Evolutionary conservation across 2,329 filamentous ascomycete genomes (phyloP).

Genomic region (Chrysoporthe deuterocubensis): DNA sequence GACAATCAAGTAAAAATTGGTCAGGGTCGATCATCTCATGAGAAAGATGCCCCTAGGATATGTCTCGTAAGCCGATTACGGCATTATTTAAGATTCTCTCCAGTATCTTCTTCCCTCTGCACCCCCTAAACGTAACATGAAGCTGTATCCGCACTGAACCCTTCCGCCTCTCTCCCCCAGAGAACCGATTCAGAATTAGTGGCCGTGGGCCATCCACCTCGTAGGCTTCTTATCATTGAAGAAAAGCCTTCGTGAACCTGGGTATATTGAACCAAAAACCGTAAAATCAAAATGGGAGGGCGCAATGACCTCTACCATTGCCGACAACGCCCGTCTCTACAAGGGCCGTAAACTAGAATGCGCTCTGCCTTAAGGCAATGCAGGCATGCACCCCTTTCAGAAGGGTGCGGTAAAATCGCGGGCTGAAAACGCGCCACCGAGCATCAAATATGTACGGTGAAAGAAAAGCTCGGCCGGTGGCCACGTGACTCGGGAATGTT

Average conservation of each 20-base stretch:
- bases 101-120: conserved; percentile 23
- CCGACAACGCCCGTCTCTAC: background rate
- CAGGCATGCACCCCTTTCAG: background rate
- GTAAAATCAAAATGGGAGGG: conserved; percentile 42
- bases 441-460: conserved; percentile 22
- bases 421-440: background rate
- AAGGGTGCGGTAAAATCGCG: background rate
- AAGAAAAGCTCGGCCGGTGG: background rate
- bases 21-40: conserved; percentile 8
- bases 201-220: conserved; percentile 36
- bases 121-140: conserved; percentile 15
- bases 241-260: conserved; percentile 40
- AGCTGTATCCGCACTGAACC: background rate
- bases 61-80: conserved; percentile 20
- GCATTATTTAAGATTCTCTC: conserved; percentile 18
- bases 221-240: conserved; percentile 37
- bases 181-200: conserved; percentile 30
- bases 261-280: conserved; percentile 46
- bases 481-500: conserved; percentile 5
- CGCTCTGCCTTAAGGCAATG: background rate
- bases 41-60: conserved; percentile 14
- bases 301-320: conserved; percentile 30
- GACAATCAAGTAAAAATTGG: conserved; percentile 12
- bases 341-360: background rate
- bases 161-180: background rate